These are phyloP conservation scores for Agarophyton chilense DNA, from an alignment of 23 red algal species.

Conservation along the genomic window DNA sequence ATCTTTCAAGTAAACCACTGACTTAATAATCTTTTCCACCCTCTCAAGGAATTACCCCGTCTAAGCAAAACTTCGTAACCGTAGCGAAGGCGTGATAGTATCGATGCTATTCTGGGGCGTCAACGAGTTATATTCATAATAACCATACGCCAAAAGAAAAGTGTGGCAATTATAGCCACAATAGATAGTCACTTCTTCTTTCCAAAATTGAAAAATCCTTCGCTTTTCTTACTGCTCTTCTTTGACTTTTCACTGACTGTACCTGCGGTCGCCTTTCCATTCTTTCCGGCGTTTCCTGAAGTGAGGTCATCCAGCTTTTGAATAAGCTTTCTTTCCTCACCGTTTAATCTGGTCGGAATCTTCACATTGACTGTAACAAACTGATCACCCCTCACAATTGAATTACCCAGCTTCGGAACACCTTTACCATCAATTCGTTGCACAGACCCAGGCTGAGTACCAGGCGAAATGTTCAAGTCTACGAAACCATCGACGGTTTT, in stretches of 20 bases:
- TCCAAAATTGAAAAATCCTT: conserved; percentile 79
- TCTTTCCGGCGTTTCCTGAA: conserved; percentile 15
- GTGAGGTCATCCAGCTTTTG: conserved; percentile 66
- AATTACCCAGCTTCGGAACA: conserved; percentile 95
- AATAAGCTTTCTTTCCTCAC: conserved; percentile 60
- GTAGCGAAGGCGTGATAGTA: no score
- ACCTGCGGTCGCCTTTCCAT: conserved; percentile 32
- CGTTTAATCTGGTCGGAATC: conserved; percentile 67
- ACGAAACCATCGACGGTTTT: conserved; percentile 88
- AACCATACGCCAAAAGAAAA: not conserved
- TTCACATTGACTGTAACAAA: conserved; percentile 90
- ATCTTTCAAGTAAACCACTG: no score
- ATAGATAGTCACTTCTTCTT: conserved; percentile 57
- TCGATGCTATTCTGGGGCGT: not conserved
- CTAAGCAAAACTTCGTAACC: no score
- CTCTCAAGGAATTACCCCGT: no score
- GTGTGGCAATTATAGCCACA: not conserved
- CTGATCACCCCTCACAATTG: conserved; percentile 80
- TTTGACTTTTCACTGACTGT: conserved; percentile 27
- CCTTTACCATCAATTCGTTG: conserved; percentile 91
- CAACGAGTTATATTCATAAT: not conserved
- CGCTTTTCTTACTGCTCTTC: conserved; percentile 50
- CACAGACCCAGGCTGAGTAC: conserved; percentile 91
- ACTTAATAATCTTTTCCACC: no score
- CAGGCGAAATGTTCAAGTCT: conserved; percentile 67